phyloP scores from a whole-genome alignment of 108 stramenopile genomes.

The Skeletonema potamos region DNA sequence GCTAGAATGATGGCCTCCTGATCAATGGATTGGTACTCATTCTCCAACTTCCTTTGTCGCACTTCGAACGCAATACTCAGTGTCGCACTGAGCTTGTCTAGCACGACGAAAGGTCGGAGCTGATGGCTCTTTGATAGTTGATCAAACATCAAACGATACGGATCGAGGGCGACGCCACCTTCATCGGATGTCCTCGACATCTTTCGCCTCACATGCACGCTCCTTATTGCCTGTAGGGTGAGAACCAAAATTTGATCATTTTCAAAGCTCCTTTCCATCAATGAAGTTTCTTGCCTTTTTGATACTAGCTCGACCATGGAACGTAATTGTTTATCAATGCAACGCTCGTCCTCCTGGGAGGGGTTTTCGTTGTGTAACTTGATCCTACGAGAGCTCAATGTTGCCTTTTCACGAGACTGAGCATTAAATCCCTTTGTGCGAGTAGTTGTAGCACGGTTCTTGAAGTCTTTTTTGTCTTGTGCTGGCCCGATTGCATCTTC shows the following conservation, averaged over 20 bases:
- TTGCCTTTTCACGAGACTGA: conserved; percentile 38
- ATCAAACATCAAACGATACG: conserved; percentile 23
- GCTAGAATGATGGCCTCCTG: conserved; percentile 16
- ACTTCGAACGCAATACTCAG: conserved; percentile 21
- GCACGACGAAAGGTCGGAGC: conserved; percentile 22
- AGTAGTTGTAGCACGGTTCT: conserved; percentile 24
- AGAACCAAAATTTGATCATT: conserved; percentile 22
- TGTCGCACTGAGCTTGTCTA: conserved; percentile 37
- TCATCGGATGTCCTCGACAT: not conserved
- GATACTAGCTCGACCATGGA: conserved; percentile 26
- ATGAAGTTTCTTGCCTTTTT: conserved; percentile 7
- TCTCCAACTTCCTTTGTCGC: not conserved
- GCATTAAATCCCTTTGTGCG: conserved; percentile 10
- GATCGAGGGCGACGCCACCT: not conserved
- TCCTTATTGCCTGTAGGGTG: conserved; percentile 25
- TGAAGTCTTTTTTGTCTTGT: conserved; percentile 42
- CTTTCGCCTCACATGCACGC: conserved; percentile 26
- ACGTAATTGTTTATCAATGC: conserved; percentile 27
- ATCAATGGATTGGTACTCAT: not conserved
- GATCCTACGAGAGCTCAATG: conserved; percentile 22
- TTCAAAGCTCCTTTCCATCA: not conserved
- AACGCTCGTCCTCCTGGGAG: conserved; percentile 24
- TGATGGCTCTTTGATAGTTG: conserved; percentile 15
- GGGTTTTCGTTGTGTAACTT: conserved; percentile 31
- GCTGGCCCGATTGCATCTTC: conserved; percentile 26